A percentile compares a stretch with the other conserved stretches of the same genome.
Conservation (phyloP, 2,329 filamentous ascomycete species). For the Trichoderma koningiopsis region DNA sequence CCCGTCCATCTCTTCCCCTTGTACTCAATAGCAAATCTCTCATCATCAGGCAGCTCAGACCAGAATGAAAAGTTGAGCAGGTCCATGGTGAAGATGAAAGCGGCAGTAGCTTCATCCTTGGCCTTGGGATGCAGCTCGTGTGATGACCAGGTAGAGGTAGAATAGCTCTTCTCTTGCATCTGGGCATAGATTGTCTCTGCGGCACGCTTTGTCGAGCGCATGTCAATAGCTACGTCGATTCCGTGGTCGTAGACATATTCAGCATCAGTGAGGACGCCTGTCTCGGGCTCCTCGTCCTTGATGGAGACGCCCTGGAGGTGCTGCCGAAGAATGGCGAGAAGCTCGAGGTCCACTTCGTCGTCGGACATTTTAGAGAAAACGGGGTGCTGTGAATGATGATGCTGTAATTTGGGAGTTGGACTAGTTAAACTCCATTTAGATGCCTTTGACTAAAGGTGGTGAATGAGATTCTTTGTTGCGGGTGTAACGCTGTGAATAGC, state of each 20-base stretch:
- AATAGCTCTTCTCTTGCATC: conserved; percentile 85
- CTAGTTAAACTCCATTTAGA: neutral
- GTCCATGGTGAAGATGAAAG: conserved; percentile 98
- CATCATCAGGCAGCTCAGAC: conserved; percentile 70
- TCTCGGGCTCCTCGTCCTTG: conserved; percentile 66
- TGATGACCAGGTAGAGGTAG: conserved; percentile 80
- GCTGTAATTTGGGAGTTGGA: neutral
- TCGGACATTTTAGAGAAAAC: conserved; percentile 67
- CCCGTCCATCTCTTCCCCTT: conserved; percentile 82
- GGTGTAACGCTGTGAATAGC: conserved; percentile 18
- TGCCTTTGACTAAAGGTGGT: neutral
- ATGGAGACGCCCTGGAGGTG: conserved; percentile 66
- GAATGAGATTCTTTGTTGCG: neutral
- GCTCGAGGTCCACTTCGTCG: conserved; percentile 86
- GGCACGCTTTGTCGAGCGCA: conserved; percentile 78
- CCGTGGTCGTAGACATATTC: conserved; percentile 89
- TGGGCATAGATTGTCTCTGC: conserved; percentile 75
- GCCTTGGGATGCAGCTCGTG: conserved; percentile 87
- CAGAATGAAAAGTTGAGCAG: conserved; percentile 97
- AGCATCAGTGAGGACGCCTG: conserved; percentile 78
- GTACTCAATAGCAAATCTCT: conserved; percentile 83
- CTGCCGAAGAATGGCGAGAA: conserved; percentile 81
- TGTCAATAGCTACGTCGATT: conserved; percentile 88
- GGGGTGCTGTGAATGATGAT: neutral
- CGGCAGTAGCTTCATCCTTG: conserved; percentile 77